Evolutionary conservation across 2,329 filamentous ascomycete genomes (phyloP).

Genomic region (Drechslerella stenobrocha): DNA sequence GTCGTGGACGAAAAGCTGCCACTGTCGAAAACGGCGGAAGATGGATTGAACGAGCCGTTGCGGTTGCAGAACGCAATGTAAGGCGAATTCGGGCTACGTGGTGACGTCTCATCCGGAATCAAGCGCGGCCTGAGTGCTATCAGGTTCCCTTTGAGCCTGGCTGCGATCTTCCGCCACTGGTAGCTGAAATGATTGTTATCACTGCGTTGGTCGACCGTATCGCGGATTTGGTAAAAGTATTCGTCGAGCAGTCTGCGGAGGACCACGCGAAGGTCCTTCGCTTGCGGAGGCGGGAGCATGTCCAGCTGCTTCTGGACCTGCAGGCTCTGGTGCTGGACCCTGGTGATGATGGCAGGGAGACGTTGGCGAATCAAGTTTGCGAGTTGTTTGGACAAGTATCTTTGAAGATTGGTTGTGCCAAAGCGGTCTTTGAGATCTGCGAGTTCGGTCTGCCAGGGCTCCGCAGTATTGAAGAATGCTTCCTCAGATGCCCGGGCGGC

Average conservation of each 20-base stretch:
- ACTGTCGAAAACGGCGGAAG: not conserved
- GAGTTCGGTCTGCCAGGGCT: slow-evolving; percentile 51
- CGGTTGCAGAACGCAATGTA: slow-evolving; percentile 18
- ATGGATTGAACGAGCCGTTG: not conserved
- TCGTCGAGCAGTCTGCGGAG: slow-evolving; percentile 48
- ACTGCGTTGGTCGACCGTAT: slow-evolving; percentile 45
- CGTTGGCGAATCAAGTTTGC: slow-evolving; percentile 38
- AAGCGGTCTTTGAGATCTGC: slow-evolving; percentile 48
- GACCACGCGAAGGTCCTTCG: slow-evolving; percentile 50
- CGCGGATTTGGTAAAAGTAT: slow-evolving; percentile 46
- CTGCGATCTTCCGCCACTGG: slow-evolving; percentile 47
- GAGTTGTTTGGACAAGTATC: slow-evolving; percentile 38
- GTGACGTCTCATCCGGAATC: slow-evolving; percentile 28
- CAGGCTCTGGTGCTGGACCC: slow-evolving; percentile 47
- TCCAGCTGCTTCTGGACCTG: slow-evolving; percentile 50
- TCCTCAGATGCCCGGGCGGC: slow-evolving; percentile 50
- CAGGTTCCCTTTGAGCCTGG: slow-evolving; percentile 41
- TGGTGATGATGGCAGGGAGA: slow-evolving; percentile 50
- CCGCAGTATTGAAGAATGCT: slow-evolving; percentile 50
- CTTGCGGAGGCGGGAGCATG: slow-evolving; percentile 50
- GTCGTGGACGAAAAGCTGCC: slow-evolving; percentile 25
- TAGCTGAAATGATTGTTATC: slow-evolving; percentile 51
- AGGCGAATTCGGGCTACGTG: slow-evolving; percentile 14
- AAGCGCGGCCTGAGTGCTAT: slow-evolving; percentile 49
- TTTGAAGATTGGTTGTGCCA: slow-evolving; percentile 36